phyloP scores from a whole-genome alignment of 768 basidiomycete species.

The Tylopilus vinaceipallidus region DNA sequence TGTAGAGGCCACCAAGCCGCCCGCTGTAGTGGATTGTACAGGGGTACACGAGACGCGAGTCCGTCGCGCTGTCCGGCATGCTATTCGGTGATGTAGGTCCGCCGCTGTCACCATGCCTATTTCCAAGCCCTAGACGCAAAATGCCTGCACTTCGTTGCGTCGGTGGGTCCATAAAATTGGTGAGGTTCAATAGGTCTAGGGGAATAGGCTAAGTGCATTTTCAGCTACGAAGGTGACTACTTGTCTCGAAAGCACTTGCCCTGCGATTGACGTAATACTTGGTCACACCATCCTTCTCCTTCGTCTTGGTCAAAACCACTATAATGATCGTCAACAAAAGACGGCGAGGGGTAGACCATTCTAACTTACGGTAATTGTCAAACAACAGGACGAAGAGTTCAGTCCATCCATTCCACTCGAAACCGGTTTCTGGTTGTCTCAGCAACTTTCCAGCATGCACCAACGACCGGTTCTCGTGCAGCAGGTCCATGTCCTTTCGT shows the following conservation, averaged over 20 bases:
- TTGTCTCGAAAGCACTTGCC: slow-evolving; percentile 42
- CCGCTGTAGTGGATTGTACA: slow-evolving; percentile 89
- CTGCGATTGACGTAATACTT: slow-evolving; percentile 81
- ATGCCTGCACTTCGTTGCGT: slow-evolving; percentile 74
- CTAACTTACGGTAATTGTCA: slow-evolving; percentile 83
- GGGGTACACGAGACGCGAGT: slow-evolving; percentile 80
- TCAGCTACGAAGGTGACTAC: background rate
- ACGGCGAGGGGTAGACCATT: too few relatives aligned
- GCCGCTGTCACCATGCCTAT: slow-evolving; percentile 32
- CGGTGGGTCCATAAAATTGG: slow-evolving; percentile 78
- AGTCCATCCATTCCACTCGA: slow-evolving; percentile 87
- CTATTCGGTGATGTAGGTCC: slow-evolving; percentile 23
- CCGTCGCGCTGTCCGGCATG: slow-evolving; percentile 43
- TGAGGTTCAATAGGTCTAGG: slow-evolving; percentile 82
- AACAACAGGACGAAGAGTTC: slow-evolving; percentile 90
- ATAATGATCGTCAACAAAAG: slow-evolving; percentile 15
- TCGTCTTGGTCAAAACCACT: slow-evolving; percentile 90
- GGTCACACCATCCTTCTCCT: slow-evolving; percentile 70
- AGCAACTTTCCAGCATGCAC: slow-evolving; percentile 82
- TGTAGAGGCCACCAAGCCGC: slow-evolving; percentile 81
- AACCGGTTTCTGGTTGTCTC: slow-evolving; percentile 84
- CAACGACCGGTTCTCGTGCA: slow-evolving; percentile 78
- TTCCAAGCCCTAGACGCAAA: slow-evolving; percentile 55
- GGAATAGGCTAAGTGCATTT: slow-evolving; percentile 72
- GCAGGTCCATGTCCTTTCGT: slow-evolving; percentile 81